phyloP scores from a whole-genome alignment of 768 basidiomycete genomes.

The Macrolepiota dolichaula region DNA sequence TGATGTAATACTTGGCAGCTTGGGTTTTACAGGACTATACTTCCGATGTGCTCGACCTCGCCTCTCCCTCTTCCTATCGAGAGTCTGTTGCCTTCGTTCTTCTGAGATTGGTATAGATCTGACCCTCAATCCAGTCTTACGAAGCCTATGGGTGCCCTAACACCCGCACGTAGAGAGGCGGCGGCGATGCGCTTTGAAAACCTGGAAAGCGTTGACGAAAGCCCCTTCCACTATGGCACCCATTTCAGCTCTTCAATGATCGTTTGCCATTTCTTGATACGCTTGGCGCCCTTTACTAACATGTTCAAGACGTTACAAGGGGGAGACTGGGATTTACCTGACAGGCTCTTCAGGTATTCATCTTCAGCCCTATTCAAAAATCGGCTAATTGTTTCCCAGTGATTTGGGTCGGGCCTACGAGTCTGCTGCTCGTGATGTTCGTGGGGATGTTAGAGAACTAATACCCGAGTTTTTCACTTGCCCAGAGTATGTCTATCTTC shows the following conservation, averaged over 20 bases:
- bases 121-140: conserved; percentile 49
- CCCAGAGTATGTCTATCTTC: conserved; percentile 56
- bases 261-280: conserved; percentile 90
- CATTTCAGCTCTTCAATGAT: conserved; percentile 98
- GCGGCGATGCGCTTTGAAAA: conserved; percentile 74
- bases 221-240: conserved; percentile 91
- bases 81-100: conserved; percentile 49
- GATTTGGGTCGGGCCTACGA: conserved; percentile 79
- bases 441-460: conserved; percentile 91
- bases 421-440: conserved; percentile 80
- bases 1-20: conserved; percentile 39
- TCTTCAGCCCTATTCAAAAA: neutral
- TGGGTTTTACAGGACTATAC: conserved; percentile 89
- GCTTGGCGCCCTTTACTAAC: conserved; percentile 85
- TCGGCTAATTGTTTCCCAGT: conserved; percentile 29
- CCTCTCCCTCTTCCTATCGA: conserved; percentile 57
- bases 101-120: neutral
- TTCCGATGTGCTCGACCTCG: conserved; percentile 65
- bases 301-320: conserved; percentile 96
- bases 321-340: conserved; percentile 93
- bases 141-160: conserved; percentile 90
- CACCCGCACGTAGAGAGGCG: conserved; percentile 66
- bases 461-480: conserved; percentile 88
- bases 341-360: conserved; percentile 69
- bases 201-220: conserved; percentile 75